Percentiles rank a stretch among this genome's conserved stretches.
These are phyloP conservation scores for Pezicula radicicola DNA, from an alignment of 2,329 filamentous ascomycete genomes.

Conservation along the genomic window DNA sequence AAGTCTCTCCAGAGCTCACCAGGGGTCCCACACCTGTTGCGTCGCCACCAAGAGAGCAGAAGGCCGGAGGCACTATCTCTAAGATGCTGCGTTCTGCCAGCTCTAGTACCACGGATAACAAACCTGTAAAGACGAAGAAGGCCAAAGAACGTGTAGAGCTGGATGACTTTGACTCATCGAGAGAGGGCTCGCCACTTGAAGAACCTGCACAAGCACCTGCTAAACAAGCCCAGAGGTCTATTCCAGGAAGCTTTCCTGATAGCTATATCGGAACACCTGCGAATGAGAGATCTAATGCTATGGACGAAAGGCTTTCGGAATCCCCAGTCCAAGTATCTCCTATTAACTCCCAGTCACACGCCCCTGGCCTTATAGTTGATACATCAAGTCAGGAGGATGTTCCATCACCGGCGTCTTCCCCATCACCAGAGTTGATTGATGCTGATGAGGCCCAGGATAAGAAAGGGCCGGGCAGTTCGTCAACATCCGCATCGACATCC, in stretches of 20 bases:
- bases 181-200: slow-evolving; percentile 33
- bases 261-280: slow-evolving; percentile 23
- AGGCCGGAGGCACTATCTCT: slow-evolving; percentile 33
- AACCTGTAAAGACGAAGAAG: slow-evolving; percentile 54
- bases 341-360: slow-evolving; percentile 46
- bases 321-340: slow-evolving; percentile 68
- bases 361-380: slow-evolving; percentile 67
- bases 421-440: slow-evolving; percentile 59
- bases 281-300: slow-evolving; percentile 28
- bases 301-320: slow-evolving; percentile 54
- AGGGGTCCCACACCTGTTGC: slow-evolving; percentile 29
- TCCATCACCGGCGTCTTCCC: slow-evolving; percentile 60
- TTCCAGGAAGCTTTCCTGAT: slow-evolving; percentile 31
- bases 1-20: slow-evolving; percentile 34
- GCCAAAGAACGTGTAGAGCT: slow-evolving; percentile 63
- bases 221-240: slow-evolving; percentile 22
- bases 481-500: slow-evolving; percentile 53
- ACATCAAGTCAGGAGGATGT: slow-evolving; percentile 67
- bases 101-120: slow-evolving; percentile 41
- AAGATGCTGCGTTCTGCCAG: slow-evolving; percentile 39
- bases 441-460: slow-evolving; percentile 35
- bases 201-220: slow-evolving; percentile 17
- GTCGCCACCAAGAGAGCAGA: slow-evolving; percentile 39
- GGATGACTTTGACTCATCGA: slow-evolving; percentile 62
- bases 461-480: slow-evolving; percentile 43